A percentile compares a stretch with the other conserved stretches of the same genome.
Evolutionary conservation across 805 yeast genomes (phyloP).

Genomic region (Ascoidea asiatica): DNA sequence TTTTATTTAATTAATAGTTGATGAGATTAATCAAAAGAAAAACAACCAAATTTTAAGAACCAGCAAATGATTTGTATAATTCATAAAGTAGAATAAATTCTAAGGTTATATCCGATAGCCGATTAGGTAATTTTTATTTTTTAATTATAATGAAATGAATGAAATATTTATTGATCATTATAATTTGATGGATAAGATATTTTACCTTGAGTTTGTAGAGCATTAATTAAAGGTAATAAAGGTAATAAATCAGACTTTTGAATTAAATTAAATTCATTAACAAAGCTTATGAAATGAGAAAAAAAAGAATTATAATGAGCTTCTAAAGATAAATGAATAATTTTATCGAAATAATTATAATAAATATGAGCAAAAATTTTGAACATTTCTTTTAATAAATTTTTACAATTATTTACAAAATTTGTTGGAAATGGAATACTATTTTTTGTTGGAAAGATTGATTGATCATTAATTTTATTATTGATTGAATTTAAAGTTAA

Average conservation of each 20-base stretch:
- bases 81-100: too few species aligned
- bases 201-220: slow-evolving; percentile 77
- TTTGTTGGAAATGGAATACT: slow-evolving; percentile 84
- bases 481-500: slow-evolving; percentile 84
- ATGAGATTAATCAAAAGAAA: too few species aligned
- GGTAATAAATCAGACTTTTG: slow-evolving; percentile 77
- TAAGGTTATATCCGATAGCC: too few species aligned
- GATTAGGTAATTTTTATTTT: too few species aligned
- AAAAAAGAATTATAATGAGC: slow-evolving; percentile 98
- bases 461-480: slow-evolving; percentile 77
- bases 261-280: slow-evolving; percentile 69
- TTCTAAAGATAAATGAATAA: slow-evolving; percentile 83
- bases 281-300: slow-evolving; percentile 84
- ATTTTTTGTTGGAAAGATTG: slow-evolving; percentile 80
- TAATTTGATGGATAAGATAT: slow-evolving; percentile 30
- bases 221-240: slow-evolving; percentile 58
- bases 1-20: too few species aligned
- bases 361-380: slow-evolving; percentile 92
- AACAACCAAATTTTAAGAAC: too few species aligned
- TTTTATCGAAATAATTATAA: slow-evolving; percentile 86
- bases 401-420: slow-evolving; percentile 69
- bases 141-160: too few species aligned
- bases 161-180: too few species aligned
- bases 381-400: slow-evolving; percentile 85
- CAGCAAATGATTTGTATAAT: too few species aligned